Conservation (phyloP, 2,329 filamentous ascomycete species). For the Ophiostoma sp. region DNA sequence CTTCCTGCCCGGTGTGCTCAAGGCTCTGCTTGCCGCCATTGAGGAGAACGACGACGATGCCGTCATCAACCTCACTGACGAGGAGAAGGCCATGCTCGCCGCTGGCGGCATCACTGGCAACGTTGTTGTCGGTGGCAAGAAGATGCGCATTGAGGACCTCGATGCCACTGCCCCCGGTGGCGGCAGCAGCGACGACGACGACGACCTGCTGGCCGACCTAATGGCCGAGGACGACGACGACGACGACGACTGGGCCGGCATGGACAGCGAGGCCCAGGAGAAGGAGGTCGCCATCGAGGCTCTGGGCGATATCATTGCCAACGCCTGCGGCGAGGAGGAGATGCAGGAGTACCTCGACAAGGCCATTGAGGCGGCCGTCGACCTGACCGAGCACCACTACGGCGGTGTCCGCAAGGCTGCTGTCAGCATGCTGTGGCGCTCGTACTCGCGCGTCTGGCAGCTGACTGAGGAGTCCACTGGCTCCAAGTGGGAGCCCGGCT, state of each 20-base stretch:
- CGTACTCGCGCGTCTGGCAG: conserved; percentile 85
- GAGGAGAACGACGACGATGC: conserved; percentile 85
- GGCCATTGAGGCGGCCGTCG: conserved; percentile 74
- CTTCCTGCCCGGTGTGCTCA: conserved; percentile 72
- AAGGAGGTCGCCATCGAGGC: conserved; percentile 97
- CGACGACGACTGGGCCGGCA: conserved; percentile 81
- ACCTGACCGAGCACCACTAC: conserved; percentile 80
- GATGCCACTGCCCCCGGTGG: conserved; percentile 36
- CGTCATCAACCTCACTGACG: conserved; percentile 68
- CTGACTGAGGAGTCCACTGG: conserved; percentile 73
- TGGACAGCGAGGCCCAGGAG: conserved; percentile 76
- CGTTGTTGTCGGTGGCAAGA: conserved; percentile 55
- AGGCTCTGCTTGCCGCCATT: conserved; percentile 75
- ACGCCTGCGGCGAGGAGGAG: conserved; percentile 71
- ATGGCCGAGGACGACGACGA: conserved; percentile 58
- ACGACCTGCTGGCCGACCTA: conserved; percentile 49
- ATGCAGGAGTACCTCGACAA: conserved; percentile 79
- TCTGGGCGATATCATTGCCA: conserved; percentile 82
- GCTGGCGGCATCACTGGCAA: conserved; percentile 20
- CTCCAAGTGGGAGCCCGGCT: conserved; percentile 81
- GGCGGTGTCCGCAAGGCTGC: conserved; percentile 91
- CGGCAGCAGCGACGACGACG: conserved; percentile 45
- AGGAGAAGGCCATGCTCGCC: conserved; percentile 67
- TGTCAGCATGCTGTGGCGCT: conserved; percentile 85
- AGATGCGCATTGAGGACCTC: conserved; percentile 67